Evolutionary conservation across 768 basidiomycete species (phyloP).

Genomic region (Lentinula guzmanii): DNA sequence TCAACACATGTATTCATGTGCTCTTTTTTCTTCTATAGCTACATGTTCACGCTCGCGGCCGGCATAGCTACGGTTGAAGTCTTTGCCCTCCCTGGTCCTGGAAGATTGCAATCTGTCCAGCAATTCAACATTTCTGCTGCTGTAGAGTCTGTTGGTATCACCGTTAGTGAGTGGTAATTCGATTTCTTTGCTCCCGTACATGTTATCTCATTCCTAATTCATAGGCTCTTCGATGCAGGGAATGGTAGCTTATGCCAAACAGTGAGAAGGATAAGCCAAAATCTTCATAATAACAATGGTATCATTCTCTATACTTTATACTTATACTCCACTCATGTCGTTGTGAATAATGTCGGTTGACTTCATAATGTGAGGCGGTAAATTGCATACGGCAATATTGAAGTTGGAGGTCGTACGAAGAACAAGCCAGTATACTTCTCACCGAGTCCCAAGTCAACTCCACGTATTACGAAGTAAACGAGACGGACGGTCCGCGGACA

Average conservation of each 20-base stretch:
- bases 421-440: no score
- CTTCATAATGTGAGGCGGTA: no score
- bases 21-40: constrained; percentile 17
- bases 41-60: constrained; percentile 32
- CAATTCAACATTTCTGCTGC: constrained; percentile 24
- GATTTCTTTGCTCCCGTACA: not conserved
- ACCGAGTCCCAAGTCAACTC: no score
- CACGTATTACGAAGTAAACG: no score
- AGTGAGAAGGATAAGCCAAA: not conserved
- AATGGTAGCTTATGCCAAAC: not conserved
- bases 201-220: not conserved
- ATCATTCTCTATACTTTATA: no score
- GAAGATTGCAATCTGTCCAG: constrained; percentile 22
- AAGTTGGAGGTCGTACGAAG: no score
- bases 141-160: constrained; percentile 22
- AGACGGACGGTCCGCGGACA: no score
- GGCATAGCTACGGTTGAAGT: constrained; percentile 33
- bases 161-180: constrained; percentile 23
- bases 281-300: no score
- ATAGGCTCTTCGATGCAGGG: not conserved
- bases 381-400: no score
- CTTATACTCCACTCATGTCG: no score
- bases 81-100: constrained; percentile 29
- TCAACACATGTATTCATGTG: not conserved
- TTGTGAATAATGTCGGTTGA: no score